phyloP scores from a whole-genome alignment of 371 early-diverging fungal species.

The Circinella minor region DNA sequence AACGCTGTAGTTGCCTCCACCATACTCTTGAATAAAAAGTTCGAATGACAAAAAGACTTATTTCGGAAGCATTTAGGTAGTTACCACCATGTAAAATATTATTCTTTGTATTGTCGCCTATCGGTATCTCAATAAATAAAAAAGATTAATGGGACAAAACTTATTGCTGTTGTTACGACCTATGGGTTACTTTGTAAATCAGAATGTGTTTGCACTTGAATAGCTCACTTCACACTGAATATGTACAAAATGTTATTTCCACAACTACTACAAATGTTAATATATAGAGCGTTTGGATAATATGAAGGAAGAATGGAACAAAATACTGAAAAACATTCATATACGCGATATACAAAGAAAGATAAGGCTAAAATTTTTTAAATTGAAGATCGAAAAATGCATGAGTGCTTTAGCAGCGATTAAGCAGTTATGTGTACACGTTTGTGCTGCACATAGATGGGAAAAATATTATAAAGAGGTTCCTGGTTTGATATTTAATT shows the following conservation, averaged over 20 bases:
- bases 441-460: slow-evolving; percentile 23
- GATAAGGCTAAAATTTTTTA: slow-evolving; percentile 14
- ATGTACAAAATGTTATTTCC: slow-evolving; percentile 8
- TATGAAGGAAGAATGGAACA: slow-evolving; percentile 14
- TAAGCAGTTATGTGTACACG: slow-evolving; percentile 22
- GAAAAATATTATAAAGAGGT: slow-evolving; percentile 8
- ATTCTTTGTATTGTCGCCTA: too few species aligned
- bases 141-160: too few species aligned
- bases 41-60: too few species aligned
- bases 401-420: slow-evolving; percentile 26
- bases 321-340: slow-evolving; percentile 7
- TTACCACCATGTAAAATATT: too few species aligned
- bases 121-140: too few species aligned
- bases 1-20: too few species aligned
- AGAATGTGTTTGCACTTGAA: slow-evolving; percentile 17
- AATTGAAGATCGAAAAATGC: slow-evolving; percentile 23
- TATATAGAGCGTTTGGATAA: slow-evolving; percentile 8
- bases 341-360: not conserved
- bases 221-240: slow-evolving; percentile 15
- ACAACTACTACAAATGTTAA: slow-evolving; percentile 12
- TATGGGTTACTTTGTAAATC: slow-evolving; percentile 21
- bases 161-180: not conserved
- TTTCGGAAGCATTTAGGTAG: too few species aligned
- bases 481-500: slow-evolving; percentile 20
- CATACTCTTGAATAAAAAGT: too few species aligned